A percentile compares a stretch with the other conserved stretches of the same genome.
Conservation (phyloP, 2,329 filamentous ascomycete species). For the Pseudocercospora fuligena region DNA sequence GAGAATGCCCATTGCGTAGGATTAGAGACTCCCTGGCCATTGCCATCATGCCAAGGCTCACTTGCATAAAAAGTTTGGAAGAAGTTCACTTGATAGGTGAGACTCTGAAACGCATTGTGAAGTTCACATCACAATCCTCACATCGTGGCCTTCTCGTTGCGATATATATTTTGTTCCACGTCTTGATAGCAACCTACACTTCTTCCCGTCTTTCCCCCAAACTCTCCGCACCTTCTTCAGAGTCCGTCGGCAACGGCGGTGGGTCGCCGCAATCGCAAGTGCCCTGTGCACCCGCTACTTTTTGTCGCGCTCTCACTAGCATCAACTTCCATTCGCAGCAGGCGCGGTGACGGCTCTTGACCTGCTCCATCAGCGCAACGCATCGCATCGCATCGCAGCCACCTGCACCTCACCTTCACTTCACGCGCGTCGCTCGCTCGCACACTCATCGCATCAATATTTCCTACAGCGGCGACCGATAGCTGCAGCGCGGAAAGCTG, state of each 20-base stretch:
- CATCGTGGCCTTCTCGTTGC: not conserved
- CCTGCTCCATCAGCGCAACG: not conserved
- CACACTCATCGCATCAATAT: not conserved
- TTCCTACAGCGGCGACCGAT: not conserved
- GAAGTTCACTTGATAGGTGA: not conserved
- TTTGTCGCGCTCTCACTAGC: not conserved
- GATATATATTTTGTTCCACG: not conserved
- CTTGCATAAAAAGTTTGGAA: constrained; percentile 1
- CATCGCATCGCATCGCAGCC: not conserved
- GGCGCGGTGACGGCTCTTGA: not conserved
- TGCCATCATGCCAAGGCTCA: not conserved
- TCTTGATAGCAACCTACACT: not conserved
- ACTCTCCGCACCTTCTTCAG: not conserved
- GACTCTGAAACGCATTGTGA: not conserved
- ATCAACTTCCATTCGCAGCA: not conserved
- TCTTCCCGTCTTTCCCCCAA: not conserved
- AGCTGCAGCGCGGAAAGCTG: constrained; percentile 29
- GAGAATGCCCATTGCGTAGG: not conserved
- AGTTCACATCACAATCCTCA: constrained; percentile 1
- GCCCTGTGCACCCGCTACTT: not conserved
- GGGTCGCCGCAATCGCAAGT: constrained; percentile 1
- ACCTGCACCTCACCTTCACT: constrained; percentile 5
- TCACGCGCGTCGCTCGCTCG: not conserved
- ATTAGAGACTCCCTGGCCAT: not conserved
- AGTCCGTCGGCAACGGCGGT: constrained; percentile 1